Percentiles rank a stretch among this genome's conserved stretches.
phyloP scores from a whole-genome alignment of 2,329 filamentous ascomycete genomes.

The Ambrosiella cleistominuta region DNA sequence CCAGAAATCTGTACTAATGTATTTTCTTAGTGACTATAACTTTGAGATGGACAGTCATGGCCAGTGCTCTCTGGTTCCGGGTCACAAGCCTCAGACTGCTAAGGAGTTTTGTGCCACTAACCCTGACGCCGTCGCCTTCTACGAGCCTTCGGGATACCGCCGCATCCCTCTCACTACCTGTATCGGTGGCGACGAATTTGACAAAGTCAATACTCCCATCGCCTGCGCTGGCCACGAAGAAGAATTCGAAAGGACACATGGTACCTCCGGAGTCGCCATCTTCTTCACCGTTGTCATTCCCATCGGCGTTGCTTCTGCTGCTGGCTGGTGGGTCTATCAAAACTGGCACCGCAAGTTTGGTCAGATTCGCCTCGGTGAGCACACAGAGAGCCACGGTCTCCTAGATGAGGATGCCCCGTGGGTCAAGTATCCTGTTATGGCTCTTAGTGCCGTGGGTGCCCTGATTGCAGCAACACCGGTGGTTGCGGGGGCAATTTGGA shows the following conservation, averaged over 20 bases:
- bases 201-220: conserved; percentile 41
- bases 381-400: conserved; percentile 50
- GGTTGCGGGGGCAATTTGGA: conserved; percentile 55
- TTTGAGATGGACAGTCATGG: conserved; percentile 64
- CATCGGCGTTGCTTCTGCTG: conserved; percentile 47
- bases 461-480: conserved; percentile 49
- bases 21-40: conserved; percentile 61
- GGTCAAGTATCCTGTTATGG: conserved; percentile 68
- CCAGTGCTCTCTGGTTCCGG: conserved; percentile 59
- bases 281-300: conserved; percentile 76
- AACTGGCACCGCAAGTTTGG: conserved; percentile 86
- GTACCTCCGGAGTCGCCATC: conserved; percentile 53
- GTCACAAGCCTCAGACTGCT: conserved; percentile 42
- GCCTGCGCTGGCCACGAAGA: conserved; percentile 66
- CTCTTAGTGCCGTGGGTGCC: conserved; percentile 45
- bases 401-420: conserved; percentile 57
- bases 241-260: conserved; percentile 56
- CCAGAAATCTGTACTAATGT: neutral
- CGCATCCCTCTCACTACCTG: conserved; percentile 83
- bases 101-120: conserved; percentile 38
- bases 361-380: conserved; percentile 74
- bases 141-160: conserved; percentile 72
- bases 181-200: conserved; percentile 53
- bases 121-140: conserved; percentile 58
- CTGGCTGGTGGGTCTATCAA: conserved; percentile 71